phyloP scores from a whole-genome alignment of 2,329 filamentous ascomycete genomes.

The Xylariales sp. region DNA sequence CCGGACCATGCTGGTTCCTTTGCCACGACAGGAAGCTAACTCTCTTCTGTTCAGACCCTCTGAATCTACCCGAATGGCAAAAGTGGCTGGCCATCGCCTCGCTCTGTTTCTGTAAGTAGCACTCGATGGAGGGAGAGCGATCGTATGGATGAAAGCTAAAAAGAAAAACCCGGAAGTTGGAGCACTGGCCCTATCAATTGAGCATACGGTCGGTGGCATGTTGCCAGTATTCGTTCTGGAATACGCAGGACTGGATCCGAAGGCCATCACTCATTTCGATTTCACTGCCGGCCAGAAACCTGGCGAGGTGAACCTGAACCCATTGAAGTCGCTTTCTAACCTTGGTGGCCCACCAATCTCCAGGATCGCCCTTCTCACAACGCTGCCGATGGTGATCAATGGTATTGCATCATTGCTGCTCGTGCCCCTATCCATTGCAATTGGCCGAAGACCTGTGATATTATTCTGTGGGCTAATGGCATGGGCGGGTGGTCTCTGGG shows the following conservation, averaged over 20 bases:
- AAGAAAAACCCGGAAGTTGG: slow-evolving; percentile 22
- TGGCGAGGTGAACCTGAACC: slow-evolving; percentile 9
- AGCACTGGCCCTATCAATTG: slow-evolving; percentile 22
- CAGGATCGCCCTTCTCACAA: slow-evolving; percentile 26
- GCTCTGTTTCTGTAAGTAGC: slow-evolving; percentile 26
- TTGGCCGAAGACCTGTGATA: slow-evolving; percentile 32
- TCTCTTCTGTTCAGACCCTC: slow-evolving; percentile 19
- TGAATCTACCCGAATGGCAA: slow-evolving; percentile 26
- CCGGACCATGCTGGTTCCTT: background rate
- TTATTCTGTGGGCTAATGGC: slow-evolving; percentile 27
- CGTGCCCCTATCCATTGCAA: slow-evolving; percentile 32
- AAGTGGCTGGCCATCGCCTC: slow-evolving; percentile 26
- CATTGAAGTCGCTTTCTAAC: slow-evolving; percentile 24
- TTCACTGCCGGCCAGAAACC: slow-evolving; percentile 12
- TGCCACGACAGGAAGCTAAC: background rate
- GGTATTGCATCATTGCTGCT: slow-evolving; percentile 31
- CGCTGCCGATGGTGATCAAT: slow-evolving; percentile 30
- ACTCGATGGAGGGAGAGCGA: too few relatives aligned
- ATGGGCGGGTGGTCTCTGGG: slow-evolving; percentile 32
- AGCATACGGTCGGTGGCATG: slow-evolving; percentile 24
- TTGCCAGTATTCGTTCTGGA: slow-evolving; percentile 30
- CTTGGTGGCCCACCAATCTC: slow-evolving; percentile 24
- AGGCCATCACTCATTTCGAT: slow-evolving; percentile 19
- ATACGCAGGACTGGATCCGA: slow-evolving; percentile 28
- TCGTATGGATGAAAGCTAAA: too few relatives aligned